These are phyloP conservation scores for Hypoxylon sp. DNA, from an alignment of 2,329 filamentous ascomycete genomes.

Conservation along the genomic window DNA sequence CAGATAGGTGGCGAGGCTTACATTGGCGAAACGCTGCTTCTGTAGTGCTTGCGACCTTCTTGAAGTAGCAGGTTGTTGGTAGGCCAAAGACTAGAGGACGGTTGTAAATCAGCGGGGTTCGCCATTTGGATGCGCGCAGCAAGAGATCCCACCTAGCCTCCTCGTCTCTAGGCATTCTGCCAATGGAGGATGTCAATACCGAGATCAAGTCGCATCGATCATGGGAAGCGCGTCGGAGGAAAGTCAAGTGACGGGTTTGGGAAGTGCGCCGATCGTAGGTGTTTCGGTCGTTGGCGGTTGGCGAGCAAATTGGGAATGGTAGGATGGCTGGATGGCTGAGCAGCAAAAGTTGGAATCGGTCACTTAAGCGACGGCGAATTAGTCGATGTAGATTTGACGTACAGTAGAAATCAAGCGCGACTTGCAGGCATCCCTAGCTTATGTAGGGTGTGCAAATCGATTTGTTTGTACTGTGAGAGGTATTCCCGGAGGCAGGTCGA, in stretches of 20 bases:
- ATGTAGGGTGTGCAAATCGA: constrained; percentile 12
- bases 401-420: constrained; percentile 9
- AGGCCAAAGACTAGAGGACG: constrained; percentile 67
- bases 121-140: constrained; percentile 20
- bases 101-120: constrained; percentile 40
- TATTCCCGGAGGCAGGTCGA: constrained; percentile 19
- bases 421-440: not conserved
- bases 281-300: constrained; percentile 21
- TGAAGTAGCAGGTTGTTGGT: constrained; percentile 74
- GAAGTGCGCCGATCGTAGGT: constrained; percentile 34
- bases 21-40: constrained; percentile 74
- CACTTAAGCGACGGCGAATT: constrained; percentile 7
- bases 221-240: constrained; percentile 36
- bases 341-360: constrained; percentile 13
- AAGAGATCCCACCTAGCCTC: constrained; percentile 62
- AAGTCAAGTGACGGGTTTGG: constrained; percentile 30
- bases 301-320: constrained; percentile 7
- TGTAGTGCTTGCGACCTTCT: constrained; percentile 74
- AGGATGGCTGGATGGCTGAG: constrained; percentile 4
- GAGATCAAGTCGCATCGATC: constrained; percentile 50
- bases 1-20: constrained; percentile 56
- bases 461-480: constrained; percentile 8
- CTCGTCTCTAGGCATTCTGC: constrained; percentile 67
- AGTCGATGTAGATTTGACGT: constrained; percentile 6
- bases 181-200: constrained; percentile 45